Conservation (phyloP, 2,329 filamentous ascomycete species). For the Beauveria caledonica region DNA sequence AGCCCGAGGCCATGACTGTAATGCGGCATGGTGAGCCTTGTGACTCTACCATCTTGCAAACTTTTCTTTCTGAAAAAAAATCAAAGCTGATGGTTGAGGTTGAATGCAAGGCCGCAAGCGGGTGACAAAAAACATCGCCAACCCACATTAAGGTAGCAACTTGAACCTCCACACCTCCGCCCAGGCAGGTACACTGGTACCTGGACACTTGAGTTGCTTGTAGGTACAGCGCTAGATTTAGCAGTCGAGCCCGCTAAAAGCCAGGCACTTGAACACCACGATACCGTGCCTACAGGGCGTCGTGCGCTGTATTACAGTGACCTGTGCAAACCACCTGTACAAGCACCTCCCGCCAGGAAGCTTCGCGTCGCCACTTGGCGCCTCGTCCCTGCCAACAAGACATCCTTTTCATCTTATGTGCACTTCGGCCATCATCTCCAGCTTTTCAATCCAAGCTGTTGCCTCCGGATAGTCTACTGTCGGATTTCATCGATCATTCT, state of each 20-base stretch:
- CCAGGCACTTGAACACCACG: background rate
- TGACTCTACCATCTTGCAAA: constrained; percentile 3
- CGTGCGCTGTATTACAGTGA: background rate
- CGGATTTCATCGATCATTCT: background rate
- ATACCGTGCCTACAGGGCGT: background rate
- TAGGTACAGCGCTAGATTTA: background rate
- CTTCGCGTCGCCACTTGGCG: background rate
- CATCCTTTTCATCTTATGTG: background rate
- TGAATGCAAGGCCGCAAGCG: too few species aligned
- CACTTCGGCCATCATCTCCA: background rate
- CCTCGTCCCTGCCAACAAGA: background rate
- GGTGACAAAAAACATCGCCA: too few species aligned
- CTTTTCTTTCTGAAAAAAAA: background rate
- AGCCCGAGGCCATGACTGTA: constrained; percentile 63
- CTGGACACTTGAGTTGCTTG: too few species aligned
- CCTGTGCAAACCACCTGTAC: background rate
- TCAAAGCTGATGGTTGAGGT: too few species aligned
- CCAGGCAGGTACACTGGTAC: too few species aligned
- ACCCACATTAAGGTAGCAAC: too few species aligned
- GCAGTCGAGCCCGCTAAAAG: background rate
- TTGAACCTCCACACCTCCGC: too few species aligned
- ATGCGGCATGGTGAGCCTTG: constrained; percentile 36
- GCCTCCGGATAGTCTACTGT: background rate
- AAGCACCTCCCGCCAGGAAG: background rate
- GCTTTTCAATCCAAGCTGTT: too few species aligned